These are phyloP conservation scores for Coemansia sp. DNA, from an alignment of 192 early-diverging fungal genomes.

Conservation along the genomic window DNA sequence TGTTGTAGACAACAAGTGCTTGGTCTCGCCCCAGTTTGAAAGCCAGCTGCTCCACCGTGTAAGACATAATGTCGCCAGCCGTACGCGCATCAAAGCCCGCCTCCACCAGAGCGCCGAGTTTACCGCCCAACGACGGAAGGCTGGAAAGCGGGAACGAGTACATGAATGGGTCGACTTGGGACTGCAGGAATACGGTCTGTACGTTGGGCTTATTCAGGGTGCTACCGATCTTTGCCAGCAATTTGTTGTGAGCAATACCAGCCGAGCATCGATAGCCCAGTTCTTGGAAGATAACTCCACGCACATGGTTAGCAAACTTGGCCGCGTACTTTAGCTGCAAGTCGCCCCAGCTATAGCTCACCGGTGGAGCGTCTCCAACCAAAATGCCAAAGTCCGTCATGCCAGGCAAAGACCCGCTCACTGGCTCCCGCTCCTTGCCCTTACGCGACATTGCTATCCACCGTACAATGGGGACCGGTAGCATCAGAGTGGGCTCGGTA, in stretches of 20 bases:
- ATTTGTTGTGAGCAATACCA: slow-evolving; percentile 83
- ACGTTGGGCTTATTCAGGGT: slow-evolving; percentile 80
- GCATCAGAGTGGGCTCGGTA: background rate
- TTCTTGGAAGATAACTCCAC: slow-evolving; percentile 60
- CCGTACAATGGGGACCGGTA: slow-evolving; percentile 23
- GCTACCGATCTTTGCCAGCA: slow-evolving; percentile 82
- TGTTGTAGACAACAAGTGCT: slow-evolving; percentile 28
- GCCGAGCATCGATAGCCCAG: slow-evolving; percentile 79
- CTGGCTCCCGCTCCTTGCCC: slow-evolving; percentile 43
- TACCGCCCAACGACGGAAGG: slow-evolving; percentile 86
- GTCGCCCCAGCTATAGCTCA: slow-evolving; percentile 65
- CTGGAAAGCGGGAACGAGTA: slow-evolving; percentile 63
- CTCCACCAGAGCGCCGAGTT: slow-evolving; percentile 73
- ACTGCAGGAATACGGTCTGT: slow-evolving; percentile 69
- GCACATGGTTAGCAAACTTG: slow-evolving; percentile 63
- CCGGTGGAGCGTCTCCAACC: slow-evolving; percentile 31
- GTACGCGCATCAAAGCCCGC: slow-evolving; percentile 53
- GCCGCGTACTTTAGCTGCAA: slow-evolving; percentile 76
- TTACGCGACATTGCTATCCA: slow-evolving; percentile 38
- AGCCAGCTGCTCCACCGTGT: slow-evolving; percentile 37
- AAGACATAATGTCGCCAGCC: slow-evolving; percentile 33
- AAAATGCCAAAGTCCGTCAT: slow-evolving; percentile 54
- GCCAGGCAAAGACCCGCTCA: slow-evolving; percentile 6
- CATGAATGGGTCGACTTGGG: slow-evolving; percentile 62
- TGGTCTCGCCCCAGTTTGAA: slow-evolving; percentile 30